phyloP scores from a whole-genome alignment of 225 moss, liverwort and hornwort species.

The Sphagnum contortum region DNA sequence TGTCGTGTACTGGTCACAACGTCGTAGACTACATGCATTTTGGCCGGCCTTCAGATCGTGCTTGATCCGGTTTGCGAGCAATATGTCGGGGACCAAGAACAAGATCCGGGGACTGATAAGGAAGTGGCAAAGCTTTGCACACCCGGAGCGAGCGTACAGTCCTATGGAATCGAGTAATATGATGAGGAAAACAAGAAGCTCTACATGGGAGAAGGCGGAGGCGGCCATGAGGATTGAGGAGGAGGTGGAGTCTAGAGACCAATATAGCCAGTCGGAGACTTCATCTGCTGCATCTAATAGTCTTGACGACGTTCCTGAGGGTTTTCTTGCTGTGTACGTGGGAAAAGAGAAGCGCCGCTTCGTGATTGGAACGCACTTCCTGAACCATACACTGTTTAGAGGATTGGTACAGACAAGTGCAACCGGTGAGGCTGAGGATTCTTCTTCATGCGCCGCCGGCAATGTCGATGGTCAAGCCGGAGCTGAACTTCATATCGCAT shows the following conservation, averaged over 20 bases:
- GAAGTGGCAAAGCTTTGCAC: constrained; percentile 44
- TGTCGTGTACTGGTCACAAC: too few relatives aligned
- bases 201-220: constrained; percentile 15
- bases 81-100: constrained; percentile 33
- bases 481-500: constrained; percentile 26
- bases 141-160: constrained; percentile 14
- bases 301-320: constrained; percentile 24
- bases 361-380: constrained; percentile 29
- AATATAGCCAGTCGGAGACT: constrained; percentile 21
- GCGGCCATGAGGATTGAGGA: constrained; percentile 4
- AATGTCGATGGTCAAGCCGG: constrained; percentile 8
- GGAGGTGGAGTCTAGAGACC: constrained; percentile 4
- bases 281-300: constrained; percentile 23
- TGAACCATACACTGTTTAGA: constrained; percentile 37
- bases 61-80: too few relatives aligned
- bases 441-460: constrained; percentile 5
- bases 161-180: constrained; percentile 16
- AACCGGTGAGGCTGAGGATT: too few relatives aligned
- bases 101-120: constrained; percentile 34
- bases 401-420: constrained; percentile 27
- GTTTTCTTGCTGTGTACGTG: constrained; percentile 33
- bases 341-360: constrained; percentile 43
- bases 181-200: constrained; percentile 36
- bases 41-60: too few relatives aligned
- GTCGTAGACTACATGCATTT: too few relatives aligned